Base-by-base conservation (phyloP, 306 rosid genomes). In the Acmispon strigosus region DNA sequence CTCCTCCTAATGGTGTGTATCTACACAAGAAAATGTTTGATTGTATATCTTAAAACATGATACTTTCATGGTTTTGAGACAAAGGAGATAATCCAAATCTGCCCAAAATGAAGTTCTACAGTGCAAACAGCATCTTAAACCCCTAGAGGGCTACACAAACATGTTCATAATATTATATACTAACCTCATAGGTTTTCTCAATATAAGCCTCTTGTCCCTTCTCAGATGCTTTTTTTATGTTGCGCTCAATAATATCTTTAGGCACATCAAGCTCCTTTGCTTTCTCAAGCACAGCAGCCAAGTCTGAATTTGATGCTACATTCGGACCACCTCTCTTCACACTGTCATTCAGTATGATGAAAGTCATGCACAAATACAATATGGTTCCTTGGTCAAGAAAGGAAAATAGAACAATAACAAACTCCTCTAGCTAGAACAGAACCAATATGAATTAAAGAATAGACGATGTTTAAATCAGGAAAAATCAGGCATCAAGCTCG, bases 231-330 rank as follows among this genome's bases (percentile, higher is more conserved):
- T 19, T 87, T 85, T 94, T 90, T 64, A 89, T 90, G 79, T 94
- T 88, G 71, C 97, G 93, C 39, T 90, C 98, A 49, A 94, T 54
- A 66, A 94, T 87, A 59, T 89, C 98, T 74, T 84, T 89, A 9
- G 98, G 98, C 59, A 90, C 92, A 73, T 94, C 98, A 53, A 94
- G 96, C 82, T 90, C 97, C 88, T 94, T 94, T 86, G 88, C 89
- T 77, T 90, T 88, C 79, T 87, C 96, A 47, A 90, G 83, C 67
- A 94, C 72, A 77, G 92, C 85, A 73, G 86, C 97, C 81, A 90
- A 70, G 51, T 82, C 78, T 42, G 88, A 63, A 83, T 90, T 94
- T 13, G 95, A 81, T 34, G 76, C 58, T 52, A 90, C 86, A 86
- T 76, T 89, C 6, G 97, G 92, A 67, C 98, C 97, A 17, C 96